These are phyloP conservation scores for Microbotryum intermedium DNA, from an alignment of 1,284 basidiomycete species.

Conservation along the genomic window DNA sequence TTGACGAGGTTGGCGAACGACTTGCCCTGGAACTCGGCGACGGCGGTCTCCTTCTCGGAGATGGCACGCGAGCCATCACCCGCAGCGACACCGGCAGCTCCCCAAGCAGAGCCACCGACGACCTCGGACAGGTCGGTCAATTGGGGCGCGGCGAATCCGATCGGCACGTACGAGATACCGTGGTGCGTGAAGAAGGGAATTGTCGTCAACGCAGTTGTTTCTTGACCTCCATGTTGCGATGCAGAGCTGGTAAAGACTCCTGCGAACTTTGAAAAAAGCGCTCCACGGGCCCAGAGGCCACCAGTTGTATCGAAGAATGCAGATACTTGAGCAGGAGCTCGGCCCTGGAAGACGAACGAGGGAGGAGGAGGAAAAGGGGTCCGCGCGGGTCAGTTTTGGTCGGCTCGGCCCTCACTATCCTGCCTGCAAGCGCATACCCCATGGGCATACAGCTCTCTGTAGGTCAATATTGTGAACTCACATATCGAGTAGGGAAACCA, in stretches of 20 bases:
- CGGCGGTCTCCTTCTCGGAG: constrained; percentile 52
- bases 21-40: constrained; percentile 54
- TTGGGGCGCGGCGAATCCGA: constrained; percentile 50
- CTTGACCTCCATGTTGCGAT: constrained; percentile 42
- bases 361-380: constrained; percentile 21
- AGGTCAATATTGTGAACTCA: not conserved
- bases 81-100: constrained; percentile 60
- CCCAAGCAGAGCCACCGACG: constrained; percentile 44
- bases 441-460: too few species aligned
- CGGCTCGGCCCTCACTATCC: too few species aligned
- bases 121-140: constrained; percentile 58
- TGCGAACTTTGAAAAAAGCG: constrained; percentile 68
- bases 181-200: constrained; percentile 72
- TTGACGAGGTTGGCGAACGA: constrained; percentile 49
- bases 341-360: constrained; percentile 43
- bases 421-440: too few species aligned
- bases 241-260: constrained; percentile 49
- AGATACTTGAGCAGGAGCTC: constrained; percentile 42
- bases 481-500: constrained; percentile 63
- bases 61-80: constrained; percentile 58
- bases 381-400: too few species aligned
- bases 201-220: constrained; percentile 53
- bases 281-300: constrained; percentile 58
- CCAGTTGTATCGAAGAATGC: constrained; percentile 66
- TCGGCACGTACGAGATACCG: constrained; percentile 49